These are phyloP conservation scores for Backusella westeae DNA, from an alignment of 192 early-diverging fungal species.

Conservation along the genomic window DNA sequence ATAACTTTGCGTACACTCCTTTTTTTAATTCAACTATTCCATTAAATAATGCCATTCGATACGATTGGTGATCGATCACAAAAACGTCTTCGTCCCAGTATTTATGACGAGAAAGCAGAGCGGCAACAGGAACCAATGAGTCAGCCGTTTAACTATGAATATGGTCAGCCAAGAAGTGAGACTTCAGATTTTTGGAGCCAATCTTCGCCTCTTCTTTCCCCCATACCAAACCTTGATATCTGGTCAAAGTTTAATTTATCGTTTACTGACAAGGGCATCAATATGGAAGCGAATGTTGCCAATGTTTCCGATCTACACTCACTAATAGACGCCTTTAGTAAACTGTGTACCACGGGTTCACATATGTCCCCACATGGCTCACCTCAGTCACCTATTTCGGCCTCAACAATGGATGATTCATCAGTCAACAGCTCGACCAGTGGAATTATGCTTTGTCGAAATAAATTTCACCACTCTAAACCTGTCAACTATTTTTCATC, in stretches of 20 bases:
- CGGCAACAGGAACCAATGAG: background rate
- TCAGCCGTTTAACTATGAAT: background rate
- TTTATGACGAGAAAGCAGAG: background rate
- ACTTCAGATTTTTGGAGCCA: background rate
- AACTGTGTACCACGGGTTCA: slow-evolving; percentile 14
- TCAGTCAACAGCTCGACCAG: slow-evolving; percentile 3
- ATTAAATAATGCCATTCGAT: slow-evolving; percentile 5
- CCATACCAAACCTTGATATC: background rate
- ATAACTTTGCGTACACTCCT: background rate
- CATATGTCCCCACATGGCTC: background rate
- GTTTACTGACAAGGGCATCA: slow-evolving; percentile 26
- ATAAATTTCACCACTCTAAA: slow-evolving; percentile 19
- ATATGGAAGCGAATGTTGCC: slow-evolving; percentile 33
- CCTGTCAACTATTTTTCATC: slow-evolving; percentile 28
- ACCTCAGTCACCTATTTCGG: slow-evolving; percentile 3
- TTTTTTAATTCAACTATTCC: background rate
- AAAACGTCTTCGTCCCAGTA: background rate
- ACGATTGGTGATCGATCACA: slow-evolving; percentile 1
- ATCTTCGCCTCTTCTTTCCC: background rate
- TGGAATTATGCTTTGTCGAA: slow-evolving; percentile 18
- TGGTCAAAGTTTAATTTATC: slow-evolving; percentile 28
- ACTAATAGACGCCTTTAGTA: slow-evolving; percentile 28
- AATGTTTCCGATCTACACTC: slow-evolving; percentile 31
- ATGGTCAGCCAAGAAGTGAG: background rate
- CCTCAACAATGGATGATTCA: background rate